phyloP scores from a whole-genome alignment of 2,329 filamentous ascomycete species.

The Cryphonectria radicalis region DNA sequence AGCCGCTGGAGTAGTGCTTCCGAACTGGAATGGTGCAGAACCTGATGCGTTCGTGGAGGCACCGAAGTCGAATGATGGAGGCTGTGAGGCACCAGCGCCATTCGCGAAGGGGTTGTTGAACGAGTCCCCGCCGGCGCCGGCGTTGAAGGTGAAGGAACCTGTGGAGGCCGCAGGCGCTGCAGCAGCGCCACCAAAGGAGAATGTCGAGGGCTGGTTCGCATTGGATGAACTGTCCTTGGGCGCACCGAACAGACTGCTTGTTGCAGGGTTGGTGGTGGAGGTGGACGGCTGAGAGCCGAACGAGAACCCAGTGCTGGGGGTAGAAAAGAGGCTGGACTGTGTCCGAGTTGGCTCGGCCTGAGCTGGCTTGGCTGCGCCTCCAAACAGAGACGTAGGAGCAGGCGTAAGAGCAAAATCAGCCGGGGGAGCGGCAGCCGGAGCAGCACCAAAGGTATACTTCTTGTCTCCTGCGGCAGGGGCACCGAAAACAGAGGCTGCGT shows the following conservation, averaged over 20 bases:
- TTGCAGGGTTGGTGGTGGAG: neutral
- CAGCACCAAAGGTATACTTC: constrained; percentile 27
- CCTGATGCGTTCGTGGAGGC: constrained; percentile 31
- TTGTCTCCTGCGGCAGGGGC: constrained; percentile 21
- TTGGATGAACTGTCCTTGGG: constrained; percentile 27
- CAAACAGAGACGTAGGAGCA: constrained; percentile 22
- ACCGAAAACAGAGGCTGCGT: constrained; percentile 29
- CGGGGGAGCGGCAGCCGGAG: constrained; percentile 15
- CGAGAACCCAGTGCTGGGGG: constrained; percentile 29
- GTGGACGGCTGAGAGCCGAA: constrained; percentile 10
- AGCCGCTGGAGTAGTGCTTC: constrained; percentile 4
- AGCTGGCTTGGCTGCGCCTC: constrained; percentile 5
- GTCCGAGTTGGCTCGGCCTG: constrained; percentile 26
- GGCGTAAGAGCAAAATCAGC: constrained; percentile 31
- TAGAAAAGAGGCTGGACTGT: constrained; percentile 32
- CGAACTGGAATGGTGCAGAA: constrained; percentile 29
- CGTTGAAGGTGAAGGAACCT: constrained; percentile 47
- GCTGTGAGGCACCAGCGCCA: constrained; percentile 34
- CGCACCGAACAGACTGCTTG: constrained; percentile 28
- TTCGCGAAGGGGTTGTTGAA: constrained; percentile 46
- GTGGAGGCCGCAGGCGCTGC: constrained; percentile 26
- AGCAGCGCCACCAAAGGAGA: constrained; percentile 35
- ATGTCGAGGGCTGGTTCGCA: constrained; percentile 17
- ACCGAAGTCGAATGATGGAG: constrained; percentile 47
- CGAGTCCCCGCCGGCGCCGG: constrained; percentile 38